Evolutionary conservation across 495 filamentous ascomycete species (phyloP).

Genomic region (Penicillium mononematosum): DNA sequence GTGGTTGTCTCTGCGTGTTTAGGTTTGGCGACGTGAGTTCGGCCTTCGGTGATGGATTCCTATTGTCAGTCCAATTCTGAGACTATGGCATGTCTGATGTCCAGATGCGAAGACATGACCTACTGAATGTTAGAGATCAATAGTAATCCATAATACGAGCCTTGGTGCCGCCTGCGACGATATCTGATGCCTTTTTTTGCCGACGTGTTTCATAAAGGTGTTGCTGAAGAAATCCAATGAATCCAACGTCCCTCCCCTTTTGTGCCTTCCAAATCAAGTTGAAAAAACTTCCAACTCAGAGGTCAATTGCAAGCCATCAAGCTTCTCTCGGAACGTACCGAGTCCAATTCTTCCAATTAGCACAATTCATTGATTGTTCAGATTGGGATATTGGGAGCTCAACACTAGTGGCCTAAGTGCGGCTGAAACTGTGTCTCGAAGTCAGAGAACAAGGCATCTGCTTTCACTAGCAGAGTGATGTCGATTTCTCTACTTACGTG

Average conservation of each 20-base stretch:
- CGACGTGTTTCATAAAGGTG: background rate
- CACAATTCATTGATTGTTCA: slow-evolving; percentile 16
- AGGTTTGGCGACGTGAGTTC: no score
- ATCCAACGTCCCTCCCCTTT: no score
- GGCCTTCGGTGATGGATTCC: background rate
- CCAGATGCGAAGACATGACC: background rate
- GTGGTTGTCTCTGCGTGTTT: background rate
- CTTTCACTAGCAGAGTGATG: slow-evolving; percentile 6
- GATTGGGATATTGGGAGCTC: slow-evolving; percentile 33
- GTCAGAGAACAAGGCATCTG: slow-evolving; percentile 27
- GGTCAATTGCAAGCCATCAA: slow-evolving; percentile 24
- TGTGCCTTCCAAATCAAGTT: no score
- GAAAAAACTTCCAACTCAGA: background rate
- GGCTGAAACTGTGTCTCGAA: slow-evolving; percentile 30
- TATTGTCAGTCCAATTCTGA: background rate
- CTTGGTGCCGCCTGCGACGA: background rate
- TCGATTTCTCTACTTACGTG: no score
- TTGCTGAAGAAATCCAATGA: no score
- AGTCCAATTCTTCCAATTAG: slow-evolving; percentile 18
- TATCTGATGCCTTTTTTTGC: no score
- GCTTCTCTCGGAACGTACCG: slow-evolving; percentile 32
- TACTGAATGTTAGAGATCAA: background rate
- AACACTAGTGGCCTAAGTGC: slow-evolving; percentile 24
- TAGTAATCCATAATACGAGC: background rate
- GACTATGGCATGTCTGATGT: background rate